A percentile compares a stretch with the other conserved stretches of the same genome.
Conservation (phyloP, 495 filamentous ascomycete species). For the Apodospora peruviana region DNA sequence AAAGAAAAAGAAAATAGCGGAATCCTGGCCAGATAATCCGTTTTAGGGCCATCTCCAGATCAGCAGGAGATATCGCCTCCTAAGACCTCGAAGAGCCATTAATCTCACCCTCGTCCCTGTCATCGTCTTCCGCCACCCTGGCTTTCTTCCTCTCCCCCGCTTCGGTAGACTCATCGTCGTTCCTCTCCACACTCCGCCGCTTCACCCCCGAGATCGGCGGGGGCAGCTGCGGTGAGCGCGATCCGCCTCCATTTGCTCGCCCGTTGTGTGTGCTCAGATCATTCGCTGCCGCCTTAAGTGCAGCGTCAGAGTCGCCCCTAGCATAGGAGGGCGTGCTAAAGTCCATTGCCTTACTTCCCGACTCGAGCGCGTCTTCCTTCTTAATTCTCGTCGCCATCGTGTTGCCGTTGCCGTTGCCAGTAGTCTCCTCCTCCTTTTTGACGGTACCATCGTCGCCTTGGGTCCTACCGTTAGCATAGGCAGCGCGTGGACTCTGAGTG, state of each 20-base stretch:
- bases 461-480: background rate
- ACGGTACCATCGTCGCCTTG: background rate
- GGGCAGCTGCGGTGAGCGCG: slow-evolving; percentile 14
- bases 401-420: no score
- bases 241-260: slow-evolving; percentile 20
- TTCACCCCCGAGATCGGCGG: slow-evolving; percentile 14
- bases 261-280: slow-evolving; percentile 30
- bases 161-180: background rate
- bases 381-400: no score
- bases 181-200: slow-evolving; percentile 21
- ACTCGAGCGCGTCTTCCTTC: no score
- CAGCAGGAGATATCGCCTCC: no score
- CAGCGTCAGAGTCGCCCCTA: slow-evolving; percentile 39
- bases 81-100: background rate
- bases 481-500: slow-evolving; percentile 23
- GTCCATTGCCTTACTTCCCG: no score
- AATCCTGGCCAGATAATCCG: no score
- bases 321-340: no score
- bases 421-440: slow-evolving; percentile 5
- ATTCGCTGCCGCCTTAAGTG: slow-evolving; percentile 44
- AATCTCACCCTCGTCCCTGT: slow-evolving; percentile 21
- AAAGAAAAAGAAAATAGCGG: no score
- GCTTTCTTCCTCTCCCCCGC: slow-evolving; percentile 10
- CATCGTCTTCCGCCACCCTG: slow-evolving; percentile 7
- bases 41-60: no score